Evolutionary conservation across 2,329 filamentous ascomycete genomes (phyloP), one percentile per base, ranked within the genome.

Genomic region (Rhynchosporium secalis): DNA sequence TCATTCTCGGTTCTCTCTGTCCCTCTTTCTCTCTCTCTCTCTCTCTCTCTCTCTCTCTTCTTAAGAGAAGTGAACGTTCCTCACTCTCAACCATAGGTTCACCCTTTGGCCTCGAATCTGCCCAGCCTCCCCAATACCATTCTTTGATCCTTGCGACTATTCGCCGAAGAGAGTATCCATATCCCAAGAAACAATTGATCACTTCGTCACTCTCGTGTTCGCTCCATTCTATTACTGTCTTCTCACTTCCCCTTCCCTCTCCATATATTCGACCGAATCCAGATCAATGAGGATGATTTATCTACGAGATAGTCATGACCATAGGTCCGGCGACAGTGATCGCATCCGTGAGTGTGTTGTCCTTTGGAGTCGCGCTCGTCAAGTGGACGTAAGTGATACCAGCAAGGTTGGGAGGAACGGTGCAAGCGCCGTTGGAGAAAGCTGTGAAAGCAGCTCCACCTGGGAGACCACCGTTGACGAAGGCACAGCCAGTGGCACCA

Each of bases 331-430:
- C 87, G 67, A 90, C 77, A 54, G 86, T 85, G 68, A 87, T 86
- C 60, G 81, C 82, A 75, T 89, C 86, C 2, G 80, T 83, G 65
- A 88, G 72, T 43, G 78, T 74, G 41, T 82, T 83, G 28, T 76
- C 77, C 36, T 79, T 71, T 20, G 84, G 83, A 1, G 76, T 78
- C 36, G 73, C 72, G 70, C 73, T 88, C 60, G 87, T 84, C 68
- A 91, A 79, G 70, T 86, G 85, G 70, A 91, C 80, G 76, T 89
- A 91, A 56, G 84, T 83, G 66, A 89, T 78, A 52, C 88, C 88
- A 8, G 80, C 78, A 48, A 90, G 75, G 71, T 81, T 81, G 70
- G 84, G 80, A 13, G 88, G 88, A 31, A 90, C 81, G 51, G 78
- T 75, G 74, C 88, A 91, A 65, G 78, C 81, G 3, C 78, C 78